phyloP scores from a whole-genome alignment of 2,329 filamentous ascomycete genomes.

The Phoma sp. region DNA sequence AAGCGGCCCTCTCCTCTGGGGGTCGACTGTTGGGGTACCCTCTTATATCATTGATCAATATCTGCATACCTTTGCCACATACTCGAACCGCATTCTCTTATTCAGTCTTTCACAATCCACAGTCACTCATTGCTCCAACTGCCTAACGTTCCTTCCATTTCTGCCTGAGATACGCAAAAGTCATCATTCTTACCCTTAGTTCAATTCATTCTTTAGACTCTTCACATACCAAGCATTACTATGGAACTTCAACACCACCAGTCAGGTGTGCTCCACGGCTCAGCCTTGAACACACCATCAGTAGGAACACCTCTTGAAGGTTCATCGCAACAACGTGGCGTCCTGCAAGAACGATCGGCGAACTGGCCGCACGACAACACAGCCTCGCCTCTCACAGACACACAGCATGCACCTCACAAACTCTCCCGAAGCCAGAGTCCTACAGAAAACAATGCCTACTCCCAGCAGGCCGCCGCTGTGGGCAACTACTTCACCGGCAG shows the following conservation, averaged over 20 bases:
- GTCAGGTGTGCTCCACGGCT: constrained; percentile 51
- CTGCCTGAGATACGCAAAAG: constrained; percentile 39
- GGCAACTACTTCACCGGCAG: constrained; percentile 38
- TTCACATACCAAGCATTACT: constrained; percentile 31
- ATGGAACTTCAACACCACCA: constrained; percentile 46
- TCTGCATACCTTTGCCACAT: constrained; percentile 33
- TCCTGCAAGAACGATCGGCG: constrained; percentile 51
- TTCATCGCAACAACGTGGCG: constrained; percentile 29
- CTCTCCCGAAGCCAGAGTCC: constrained; percentile 37
- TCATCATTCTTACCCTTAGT: constrained; percentile 47
- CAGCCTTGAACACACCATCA: constrained; percentile 41
- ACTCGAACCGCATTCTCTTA: constrained; percentile 27
- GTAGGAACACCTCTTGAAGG: constrained; percentile 26
- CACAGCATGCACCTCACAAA: constrained; percentile 35
- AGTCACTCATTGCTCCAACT: constrained; percentile 55
- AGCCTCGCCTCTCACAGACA: constrained; percentile 17
- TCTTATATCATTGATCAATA: constrained; percentile 41
- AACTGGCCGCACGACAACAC: constrained; percentile 47
- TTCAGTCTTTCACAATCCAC: constrained; percentile 38
- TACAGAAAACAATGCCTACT: constrained; percentile 29
- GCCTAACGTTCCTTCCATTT: constrained; percentile 50
- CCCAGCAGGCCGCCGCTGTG: constrained; percentile 21
- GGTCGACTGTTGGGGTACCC: constrained; percentile 27
- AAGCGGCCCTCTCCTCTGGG: constrained; percentile 33
- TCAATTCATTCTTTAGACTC: constrained; percentile 33